Conservation (phyloP, 805 yeast species). For the Sungouiozyma ichnusensis region DNA sequence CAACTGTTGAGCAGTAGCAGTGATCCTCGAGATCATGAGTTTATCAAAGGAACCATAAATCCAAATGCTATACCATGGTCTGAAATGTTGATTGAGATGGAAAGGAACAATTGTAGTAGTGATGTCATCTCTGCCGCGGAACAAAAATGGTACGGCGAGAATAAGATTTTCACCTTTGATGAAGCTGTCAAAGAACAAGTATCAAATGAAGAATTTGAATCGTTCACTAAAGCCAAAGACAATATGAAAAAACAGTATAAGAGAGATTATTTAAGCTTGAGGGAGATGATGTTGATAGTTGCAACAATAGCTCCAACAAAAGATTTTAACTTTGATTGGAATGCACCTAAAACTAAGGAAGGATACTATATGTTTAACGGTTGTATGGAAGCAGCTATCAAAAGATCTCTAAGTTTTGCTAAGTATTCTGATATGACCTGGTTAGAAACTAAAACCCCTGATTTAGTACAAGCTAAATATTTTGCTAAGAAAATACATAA, state of each 20-base stretch:
- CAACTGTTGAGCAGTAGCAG: constrained; percentile 40
- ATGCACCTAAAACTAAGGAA: constrained; percentile 47
- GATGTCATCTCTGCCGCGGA: constrained; percentile 33
- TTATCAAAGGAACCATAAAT: constrained; percentile 37
- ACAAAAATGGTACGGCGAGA: constrained; percentile 36
- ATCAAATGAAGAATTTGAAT: constrained; percentile 12
- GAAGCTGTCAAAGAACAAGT: constrained; percentile 36
- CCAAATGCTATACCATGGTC: constrained; percentile 32
- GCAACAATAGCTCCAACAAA: constrained; percentile 23
- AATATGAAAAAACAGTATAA: constrained; percentile 14
- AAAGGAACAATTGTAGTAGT: constrained; percentile 29
- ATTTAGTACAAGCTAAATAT: constrained; percentile 38
- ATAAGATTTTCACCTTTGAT: constrained; percentile 36
- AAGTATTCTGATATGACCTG: constrained; percentile 52
- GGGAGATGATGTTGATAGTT: constrained; percentile 14
- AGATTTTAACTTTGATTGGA: constrained; percentile 44
- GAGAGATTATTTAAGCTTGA: constrained; percentile 20
- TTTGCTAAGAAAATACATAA: constrained; percentile 39
- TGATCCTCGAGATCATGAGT: constrained; percentile 50
- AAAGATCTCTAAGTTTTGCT: constrained; percentile 43
- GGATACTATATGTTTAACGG: constrained; percentile 43
- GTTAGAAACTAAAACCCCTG: constrained; percentile 54
- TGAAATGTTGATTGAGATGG: constrained; percentile 36
- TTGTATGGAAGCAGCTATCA: constrained; percentile 44
- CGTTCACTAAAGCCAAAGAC: constrained; percentile 16